phyloP scores from a whole-genome alignment of 768 basidiomycete genomes.

The Boletus insuetus region DNA sequence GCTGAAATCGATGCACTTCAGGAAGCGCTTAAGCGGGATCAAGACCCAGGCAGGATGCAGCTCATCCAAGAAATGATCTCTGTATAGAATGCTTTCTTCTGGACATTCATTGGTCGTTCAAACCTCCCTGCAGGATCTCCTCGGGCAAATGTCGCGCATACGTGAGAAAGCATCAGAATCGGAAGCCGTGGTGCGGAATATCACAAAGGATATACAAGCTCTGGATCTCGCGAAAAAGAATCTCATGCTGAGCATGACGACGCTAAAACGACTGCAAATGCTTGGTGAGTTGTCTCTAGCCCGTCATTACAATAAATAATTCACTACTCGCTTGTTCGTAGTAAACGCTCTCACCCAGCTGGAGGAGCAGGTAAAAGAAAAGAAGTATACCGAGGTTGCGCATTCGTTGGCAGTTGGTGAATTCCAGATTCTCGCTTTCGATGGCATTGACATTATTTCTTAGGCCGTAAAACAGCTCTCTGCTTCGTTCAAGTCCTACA shows the following conservation, averaged over 20 bases:
- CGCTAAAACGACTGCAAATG: slow-evolving; percentile 89
- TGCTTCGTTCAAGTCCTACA: slow-evolving; percentile 74
- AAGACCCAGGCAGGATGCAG: slow-evolving; percentile 87
- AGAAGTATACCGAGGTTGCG: slow-evolving; percentile 78
- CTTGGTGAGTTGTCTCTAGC: slow-evolving; percentile 58
- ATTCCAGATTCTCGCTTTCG: slow-evolving; percentile 12
- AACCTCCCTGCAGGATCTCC: slow-evolving; percentile 62
- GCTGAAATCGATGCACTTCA: slow-evolving; percentile 69
- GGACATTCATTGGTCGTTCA: slow-evolving; percentile 1
- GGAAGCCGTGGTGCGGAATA: slow-evolving; percentile 91
- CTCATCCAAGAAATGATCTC: slow-evolving; percentile 95
- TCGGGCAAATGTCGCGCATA: slow-evolving; percentile 94
- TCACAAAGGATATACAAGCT: slow-evolving; percentile 95
- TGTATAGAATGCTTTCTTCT: slow-evolving; percentile 41
- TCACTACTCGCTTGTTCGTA: slow-evolving; percentile 30
- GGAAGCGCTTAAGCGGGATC: slow-evolving; percentile 65
- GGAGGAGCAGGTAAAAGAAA: slow-evolving; percentile 73
- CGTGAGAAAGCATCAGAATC: slow-evolving; percentile 96
- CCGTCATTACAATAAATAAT: not conserved
- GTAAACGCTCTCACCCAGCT: slow-evolving; percentile 82
- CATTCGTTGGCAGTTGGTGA: slow-evolving; percentile 71
- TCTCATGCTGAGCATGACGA: slow-evolving; percentile 84
- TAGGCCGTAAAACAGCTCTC: slow-evolving; percentile 90
- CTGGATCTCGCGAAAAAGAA: slow-evolving; percentile 94
- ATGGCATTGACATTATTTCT: not conserved